phyloP scores from a whole-genome alignment of 768 basidiomycete species.

The Gymnopilus dilepis region DNA sequence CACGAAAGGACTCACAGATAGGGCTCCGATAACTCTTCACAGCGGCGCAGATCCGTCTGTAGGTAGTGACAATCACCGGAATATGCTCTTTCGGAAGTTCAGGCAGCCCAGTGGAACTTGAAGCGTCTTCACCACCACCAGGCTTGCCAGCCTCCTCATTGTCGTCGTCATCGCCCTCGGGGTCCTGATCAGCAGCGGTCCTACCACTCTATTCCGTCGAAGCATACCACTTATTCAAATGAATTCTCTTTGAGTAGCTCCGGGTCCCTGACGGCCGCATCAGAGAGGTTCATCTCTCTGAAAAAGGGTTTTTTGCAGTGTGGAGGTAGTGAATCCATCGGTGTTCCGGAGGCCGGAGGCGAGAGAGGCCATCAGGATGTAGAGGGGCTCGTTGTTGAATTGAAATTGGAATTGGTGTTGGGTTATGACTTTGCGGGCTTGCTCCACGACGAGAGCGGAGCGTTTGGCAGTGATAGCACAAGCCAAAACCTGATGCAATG shows the following conservation, averaged over 20 bases:
- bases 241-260: conserved; percentile 68
- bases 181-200: conserved; percentile 36
- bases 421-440: conserved; percentile 76
- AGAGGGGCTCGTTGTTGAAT: conserved; percentile 85
- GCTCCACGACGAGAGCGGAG: conserved; percentile 67
- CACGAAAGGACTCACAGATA: conserved; percentile 66
- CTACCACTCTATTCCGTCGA: conserved; percentile 41
- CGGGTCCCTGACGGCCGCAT: conserved; percentile 68
- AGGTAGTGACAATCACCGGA: conserved; percentile 73
- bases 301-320: conserved; percentile 85
- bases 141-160: conserved; percentile 42
- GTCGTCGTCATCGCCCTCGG: conserved; percentile 41
- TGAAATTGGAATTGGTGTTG: no score
- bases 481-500: conserved; percentile 59
- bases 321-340: conserved; percentile 77
- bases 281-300: conserved; percentile 75
- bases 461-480: conserved; percentile 68
- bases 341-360: conserved; percentile 72
- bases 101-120: conserved; percentile 25
- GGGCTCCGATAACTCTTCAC: conserved; percentile 91
- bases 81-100: conserved; percentile 72
- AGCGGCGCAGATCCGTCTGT: conserved; percentile 84
- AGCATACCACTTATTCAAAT: conserved; percentile 61
- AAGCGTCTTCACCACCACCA: conserved; percentile 32
- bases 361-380: conserved; percentile 75